Evolutionary conservation across 2,329 filamentous ascomycete genomes (phyloP).

Genomic region (Penicillium griseofulvum): DNA sequence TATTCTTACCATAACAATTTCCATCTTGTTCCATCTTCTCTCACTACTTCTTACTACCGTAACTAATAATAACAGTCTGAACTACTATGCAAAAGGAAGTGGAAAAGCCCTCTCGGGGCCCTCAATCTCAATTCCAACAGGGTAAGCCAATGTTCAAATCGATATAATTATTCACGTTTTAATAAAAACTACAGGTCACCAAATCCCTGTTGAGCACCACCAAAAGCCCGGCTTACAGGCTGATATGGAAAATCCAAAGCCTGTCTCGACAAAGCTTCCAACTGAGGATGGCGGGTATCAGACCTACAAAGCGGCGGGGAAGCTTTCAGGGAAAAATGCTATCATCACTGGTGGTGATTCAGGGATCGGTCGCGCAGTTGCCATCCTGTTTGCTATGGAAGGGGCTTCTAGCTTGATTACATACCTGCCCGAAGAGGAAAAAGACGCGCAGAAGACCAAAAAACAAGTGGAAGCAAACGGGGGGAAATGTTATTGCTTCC

Average conservation of each 20-base stretch:
- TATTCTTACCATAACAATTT: too few relatives aligned
- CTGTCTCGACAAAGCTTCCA: conserved; percentile 64
- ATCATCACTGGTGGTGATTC: conserved; percentile 81
- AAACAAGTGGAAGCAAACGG: conserved; percentile 65
- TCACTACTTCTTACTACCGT: too few relatives aligned
- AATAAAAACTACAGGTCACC: conserved; percentile 40
- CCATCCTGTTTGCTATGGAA: conserved; percentile 76
- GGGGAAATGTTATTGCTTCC: conserved; percentile 60
- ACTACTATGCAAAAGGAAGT: conserved; percentile 16
- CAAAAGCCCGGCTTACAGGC: conserved; percentile 54
- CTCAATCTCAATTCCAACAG: conserved; percentile 32
- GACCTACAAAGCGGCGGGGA: conserved; percentile 70
- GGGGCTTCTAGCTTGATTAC: conserved; percentile 71
- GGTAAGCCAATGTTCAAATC: conserved; percentile 18
- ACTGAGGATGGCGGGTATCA: conserved; percentile 65
- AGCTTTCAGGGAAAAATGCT: conserved; percentile 70
- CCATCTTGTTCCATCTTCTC: too few relatives aligned
- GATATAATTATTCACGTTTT: too few relatives aligned
- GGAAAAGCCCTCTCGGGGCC: conserved; percentile 9
- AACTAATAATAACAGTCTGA: too few relatives aligned
- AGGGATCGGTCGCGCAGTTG: conserved; percentile 72
- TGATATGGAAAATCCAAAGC: conserved; percentile 56
- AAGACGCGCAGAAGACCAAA: conserved; percentile 74
- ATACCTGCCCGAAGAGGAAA: conserved; percentile 71
- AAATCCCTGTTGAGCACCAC: conserved; percentile 53